A percentile compares a stretch with the other conserved stretches of the same genome.
Conservation (phyloP, 441 rosid species). For the Populus trichocarpa region DNA sequence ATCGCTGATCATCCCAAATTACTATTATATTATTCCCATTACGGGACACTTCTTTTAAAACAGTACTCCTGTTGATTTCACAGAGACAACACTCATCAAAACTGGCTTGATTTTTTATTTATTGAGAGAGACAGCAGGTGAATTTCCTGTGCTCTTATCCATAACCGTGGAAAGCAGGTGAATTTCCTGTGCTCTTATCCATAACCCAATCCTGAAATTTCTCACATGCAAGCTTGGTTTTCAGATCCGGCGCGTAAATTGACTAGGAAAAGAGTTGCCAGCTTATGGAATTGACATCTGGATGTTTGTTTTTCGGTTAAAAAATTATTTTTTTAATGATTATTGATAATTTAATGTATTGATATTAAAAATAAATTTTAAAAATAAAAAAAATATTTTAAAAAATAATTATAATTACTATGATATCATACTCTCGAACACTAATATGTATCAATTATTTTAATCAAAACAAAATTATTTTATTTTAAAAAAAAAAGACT, state of each 20-base stretch:
- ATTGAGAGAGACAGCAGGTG: neutral
- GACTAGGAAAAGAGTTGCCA: neutral
- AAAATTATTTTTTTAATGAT: too few relatives aligned
- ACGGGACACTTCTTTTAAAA: neutral
- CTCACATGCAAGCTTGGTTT: neutral
- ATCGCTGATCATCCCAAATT: neutral
- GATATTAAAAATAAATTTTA: too few relatives aligned
- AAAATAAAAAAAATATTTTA: too few relatives aligned
- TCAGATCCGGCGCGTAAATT: neutral
- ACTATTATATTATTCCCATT: neutral
- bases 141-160: too few relatives aligned
- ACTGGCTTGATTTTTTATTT: neutral
- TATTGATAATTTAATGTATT: too few relatives aligned
- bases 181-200: neutral
- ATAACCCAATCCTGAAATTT: neutral
- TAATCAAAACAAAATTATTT: neutral
- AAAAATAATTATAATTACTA: too few relatives aligned
- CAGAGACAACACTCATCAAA: neutral
- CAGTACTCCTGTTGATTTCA: neutral
- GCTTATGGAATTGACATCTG: too few relatives aligned
- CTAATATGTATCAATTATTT: neutral
- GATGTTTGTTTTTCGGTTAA: too few relatives aligned
- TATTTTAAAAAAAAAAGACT: too few relatives aligned
- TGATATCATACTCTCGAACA: too few relatives aligned
- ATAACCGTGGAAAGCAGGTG: neutral